Evolutionary conservation across 2,329 filamentous ascomycete genomes (phyloP), one percentile per base, ranked within the genome.

Genomic region (Fusarium fujikuroi): DNA sequence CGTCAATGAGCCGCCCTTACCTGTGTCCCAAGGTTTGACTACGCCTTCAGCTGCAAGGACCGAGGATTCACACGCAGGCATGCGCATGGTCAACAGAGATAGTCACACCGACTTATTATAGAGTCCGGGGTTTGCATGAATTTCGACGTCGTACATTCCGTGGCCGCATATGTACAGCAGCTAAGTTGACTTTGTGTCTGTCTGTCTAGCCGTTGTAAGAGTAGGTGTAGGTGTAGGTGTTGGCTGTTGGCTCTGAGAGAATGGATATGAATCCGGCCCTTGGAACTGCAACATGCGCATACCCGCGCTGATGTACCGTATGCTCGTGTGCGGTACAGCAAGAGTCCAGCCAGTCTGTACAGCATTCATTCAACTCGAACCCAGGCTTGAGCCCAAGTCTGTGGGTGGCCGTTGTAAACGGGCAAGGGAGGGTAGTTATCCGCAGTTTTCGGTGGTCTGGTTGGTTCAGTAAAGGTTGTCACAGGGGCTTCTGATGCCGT

Each of bases 91-190:
- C 62, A 60, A 62, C 60, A 61, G 56, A 64, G 73, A 60, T 66
- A 60, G 70, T 77, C 76, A 77, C 76, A 77, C 76, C 76, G 76
- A 77, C 76, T 77, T 72, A 53, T 73, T 50, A 62, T 72, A 69
- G 60, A 59, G 65, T 58, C 73, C 64, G 57, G 76, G 70, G 73
- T 59, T 60, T 61, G 76, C 76, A 77, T 77, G 69, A 77, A 77
- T 65, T 69, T 69, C 72, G 60, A 69, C 70, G 74, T 75, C 65
- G 74, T 66, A 77, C 73, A 68, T 60, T 69, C 40, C 58, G 57
- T 36, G 37, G 68, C 50, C 49, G 58, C 63, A 68, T 63, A 54
- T 62, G 67, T 65, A 21, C 50, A 46, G 60, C 34, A 46, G 28
- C 32, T 25, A 52, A 36, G 19, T 54, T 54, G 36, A 14, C 50